phyloP scores from a whole-genome alignment of 768 basidiomycete genomes.

The Amanita exitialis region DNA sequence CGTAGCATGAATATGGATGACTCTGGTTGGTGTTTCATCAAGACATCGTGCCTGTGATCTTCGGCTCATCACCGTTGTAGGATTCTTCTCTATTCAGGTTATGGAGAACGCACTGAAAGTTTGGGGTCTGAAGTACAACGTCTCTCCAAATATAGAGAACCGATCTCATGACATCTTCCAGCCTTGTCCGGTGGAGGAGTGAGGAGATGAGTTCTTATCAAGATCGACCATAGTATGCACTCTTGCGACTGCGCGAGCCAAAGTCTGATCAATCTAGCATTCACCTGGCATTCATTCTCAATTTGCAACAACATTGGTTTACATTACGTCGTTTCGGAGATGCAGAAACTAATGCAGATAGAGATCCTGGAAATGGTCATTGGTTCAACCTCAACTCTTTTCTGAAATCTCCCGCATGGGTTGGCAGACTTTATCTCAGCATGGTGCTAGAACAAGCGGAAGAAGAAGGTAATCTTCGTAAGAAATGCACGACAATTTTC shows the following conservation, averaged over 20 bases:
- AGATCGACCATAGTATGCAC: conserved; percentile 62
- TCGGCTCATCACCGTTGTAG: conserved; percentile 23
- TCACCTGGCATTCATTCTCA: conserved; percentile 82
- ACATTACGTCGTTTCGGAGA: conserved; percentile 73
- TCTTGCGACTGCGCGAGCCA: background rate
- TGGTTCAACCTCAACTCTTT: conserved; percentile 91
- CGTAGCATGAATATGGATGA: conserved; percentile 90
- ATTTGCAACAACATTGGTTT: conserved; percentile 85
- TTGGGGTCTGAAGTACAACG: conserved; percentile 66
- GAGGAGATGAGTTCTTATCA: conserved; percentile 75
- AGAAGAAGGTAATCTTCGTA: conserved; percentile 48
- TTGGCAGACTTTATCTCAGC: conserved; percentile 72
- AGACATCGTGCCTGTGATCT: background rate
- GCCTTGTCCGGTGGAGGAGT: conserved; percentile 78
- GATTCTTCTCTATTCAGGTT: conserved; percentile 90
- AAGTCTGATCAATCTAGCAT: conserved; percentile 29
- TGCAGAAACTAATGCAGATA: conserved; percentile 27
- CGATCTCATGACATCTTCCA: conserved; percentile 17
- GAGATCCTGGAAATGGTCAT: conserved; percentile 45
- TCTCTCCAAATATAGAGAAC: conserved; percentile 4
- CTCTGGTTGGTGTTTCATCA: conserved; percentile 44
- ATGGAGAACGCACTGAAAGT: conserved; percentile 76
- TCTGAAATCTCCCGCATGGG: conserved; percentile 64
- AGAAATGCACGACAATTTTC: background rate
- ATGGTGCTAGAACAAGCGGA: conserved; percentile 87